Evolutionary conservation across 768 basidiomycete genomes (phyloP).

Genomic region (Astraeus odoratus): DNA sequence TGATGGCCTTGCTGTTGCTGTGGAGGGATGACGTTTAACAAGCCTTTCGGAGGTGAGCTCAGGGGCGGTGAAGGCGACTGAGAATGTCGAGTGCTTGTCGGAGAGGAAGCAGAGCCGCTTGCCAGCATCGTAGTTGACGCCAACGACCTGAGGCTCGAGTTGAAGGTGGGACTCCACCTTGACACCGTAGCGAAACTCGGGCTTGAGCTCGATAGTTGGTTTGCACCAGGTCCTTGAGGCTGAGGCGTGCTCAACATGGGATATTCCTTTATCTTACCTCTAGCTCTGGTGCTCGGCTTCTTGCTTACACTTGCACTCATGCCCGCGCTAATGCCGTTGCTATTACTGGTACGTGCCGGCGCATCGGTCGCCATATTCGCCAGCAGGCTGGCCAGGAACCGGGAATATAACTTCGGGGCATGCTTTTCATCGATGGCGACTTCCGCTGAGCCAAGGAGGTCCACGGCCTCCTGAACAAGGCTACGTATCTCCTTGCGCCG

Average conservation of each 20-base stretch:
- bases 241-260: background rate
- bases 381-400: constrained; percentile 68
- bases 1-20: background rate
- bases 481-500: constrained; percentile 55
- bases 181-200: constrained; percentile 7
- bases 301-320: constrained; percentile 18
- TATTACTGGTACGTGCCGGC: constrained; percentile 6
- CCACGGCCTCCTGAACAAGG: constrained; percentile 58
- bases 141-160: background rate
- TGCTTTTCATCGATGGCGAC: constrained; percentile 78
- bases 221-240: background rate
- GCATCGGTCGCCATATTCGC: constrained; percentile 43
- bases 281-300: constrained; percentile 8
- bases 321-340: background rate
- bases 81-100: constrained; percentile 21
- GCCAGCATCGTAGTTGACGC: background rate
- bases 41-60: constrained; percentile 23
- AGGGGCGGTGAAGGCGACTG: constrained; percentile 32
- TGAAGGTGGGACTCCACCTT: background rate
- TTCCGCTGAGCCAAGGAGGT: constrained; percentile 60
- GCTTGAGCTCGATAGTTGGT: background rate
- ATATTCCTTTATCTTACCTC: constrained; percentile 12
- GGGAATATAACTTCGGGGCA: constrained; percentile 73
- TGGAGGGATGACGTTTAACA: constrained; percentile 40
- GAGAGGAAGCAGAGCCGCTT: constrained; percentile 9